Evolutionary conservation across 768 basidiomycete genomes (phyloP).

Genomic region (Galerina sulciceps): DNA sequence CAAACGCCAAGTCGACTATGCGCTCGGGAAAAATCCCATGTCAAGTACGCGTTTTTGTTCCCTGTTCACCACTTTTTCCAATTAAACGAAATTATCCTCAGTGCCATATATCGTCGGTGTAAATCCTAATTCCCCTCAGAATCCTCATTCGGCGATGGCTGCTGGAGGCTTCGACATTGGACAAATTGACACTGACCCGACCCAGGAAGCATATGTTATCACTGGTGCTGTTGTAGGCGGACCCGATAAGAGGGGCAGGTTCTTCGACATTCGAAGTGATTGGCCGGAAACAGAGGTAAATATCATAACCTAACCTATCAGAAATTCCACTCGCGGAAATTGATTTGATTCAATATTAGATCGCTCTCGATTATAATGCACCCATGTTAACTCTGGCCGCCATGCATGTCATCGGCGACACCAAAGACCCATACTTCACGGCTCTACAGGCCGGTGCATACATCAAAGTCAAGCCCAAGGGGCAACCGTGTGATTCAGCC

Average conservation of each 20-base stretch:
- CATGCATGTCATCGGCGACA: constrained; percentile 70
- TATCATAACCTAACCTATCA: constrained; percentile 1
- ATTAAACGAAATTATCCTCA: not conserved
- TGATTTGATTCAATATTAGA: constrained; percentile 35
- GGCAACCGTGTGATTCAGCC: constrained; percentile 79
- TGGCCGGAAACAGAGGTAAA: constrained; percentile 89
- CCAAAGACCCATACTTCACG: constrained; percentile 78
- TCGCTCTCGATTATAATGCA: constrained; percentile 89
- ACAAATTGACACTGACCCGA: constrained; percentile 73
- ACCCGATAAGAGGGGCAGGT: constrained; percentile 75
- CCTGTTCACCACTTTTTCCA: not conserved
- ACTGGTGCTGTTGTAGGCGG: constrained; percentile 93
- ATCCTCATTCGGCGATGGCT: constrained; percentile 90
- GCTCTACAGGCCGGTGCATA: constrained; percentile 71
- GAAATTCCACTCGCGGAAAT: not conserved
- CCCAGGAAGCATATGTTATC: constrained; percentile 72
- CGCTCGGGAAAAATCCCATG: constrained; percentile 90
- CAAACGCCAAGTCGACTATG: constrained; percentile 78
- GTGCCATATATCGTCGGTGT: constrained; percentile 87
- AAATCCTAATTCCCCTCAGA: constrained; percentile 89
- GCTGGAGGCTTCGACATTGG: constrained; percentile 78
- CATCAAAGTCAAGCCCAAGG: constrained; percentile 60
- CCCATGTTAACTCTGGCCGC: constrained; percentile 88
- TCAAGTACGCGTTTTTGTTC: constrained; percentile 49
- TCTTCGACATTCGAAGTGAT: constrained; percentile 85